A percentile compares a stretch with the other conserved stretches of the same genome.
These are phyloP conservation scores for Colletotrichum godetiae DNA, from an alignment of 2,329 filamentous ascomycete species.

Conservation along the genomic window DNA sequence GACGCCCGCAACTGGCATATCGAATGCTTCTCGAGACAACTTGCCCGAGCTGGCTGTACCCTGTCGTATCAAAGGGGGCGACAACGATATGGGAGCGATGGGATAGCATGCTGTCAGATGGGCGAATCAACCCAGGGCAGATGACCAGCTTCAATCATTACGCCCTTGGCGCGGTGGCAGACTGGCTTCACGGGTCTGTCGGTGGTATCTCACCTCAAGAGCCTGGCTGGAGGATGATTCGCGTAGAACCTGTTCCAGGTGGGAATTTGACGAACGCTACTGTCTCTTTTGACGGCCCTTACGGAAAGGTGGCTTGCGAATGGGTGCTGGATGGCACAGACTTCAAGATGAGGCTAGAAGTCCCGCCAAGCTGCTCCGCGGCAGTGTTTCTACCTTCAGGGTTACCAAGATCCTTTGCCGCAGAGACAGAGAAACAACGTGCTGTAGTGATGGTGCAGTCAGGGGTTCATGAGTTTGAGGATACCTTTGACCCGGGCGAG, in stretches of 20 bases:
- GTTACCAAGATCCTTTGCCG: background rate
- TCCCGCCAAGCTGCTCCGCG: conserved; percentile 24
- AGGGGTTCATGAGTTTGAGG: conserved; percentile 25
- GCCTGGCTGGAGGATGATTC: conserved; percentile 38
- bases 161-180: conserved; percentile 50
- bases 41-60: conserved; percentile 52
- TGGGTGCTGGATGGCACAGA: background rate
- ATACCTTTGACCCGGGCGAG: conserved; percentile 14
- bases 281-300: conserved; percentile 26
- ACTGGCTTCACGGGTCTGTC: conserved; percentile 48
- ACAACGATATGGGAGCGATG: conserved; percentile 57
- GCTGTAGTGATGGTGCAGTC: conserved; percentile 11
- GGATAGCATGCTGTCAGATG: conserved; percentile 52
- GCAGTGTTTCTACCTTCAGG: conserved; percentile 20
- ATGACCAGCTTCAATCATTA: conserved; percentile 58
- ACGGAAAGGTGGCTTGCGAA: conserved; percentile 14
- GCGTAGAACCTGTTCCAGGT: conserved; percentile 22
- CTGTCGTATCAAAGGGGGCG: conserved; percentile 48
- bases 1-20: conserved; percentile 42
- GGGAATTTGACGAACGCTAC: conserved; percentile 30
- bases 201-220: conserved; percentile 39
- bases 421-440: background rate
- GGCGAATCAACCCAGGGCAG: conserved; percentile 49
- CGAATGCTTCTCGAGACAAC: conserved; percentile 49
- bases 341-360: background rate